phyloP scores from a whole-genome alignment of 495 filamentous ascomycete genomes.

The Penicillium bialowiezense region DNA sequence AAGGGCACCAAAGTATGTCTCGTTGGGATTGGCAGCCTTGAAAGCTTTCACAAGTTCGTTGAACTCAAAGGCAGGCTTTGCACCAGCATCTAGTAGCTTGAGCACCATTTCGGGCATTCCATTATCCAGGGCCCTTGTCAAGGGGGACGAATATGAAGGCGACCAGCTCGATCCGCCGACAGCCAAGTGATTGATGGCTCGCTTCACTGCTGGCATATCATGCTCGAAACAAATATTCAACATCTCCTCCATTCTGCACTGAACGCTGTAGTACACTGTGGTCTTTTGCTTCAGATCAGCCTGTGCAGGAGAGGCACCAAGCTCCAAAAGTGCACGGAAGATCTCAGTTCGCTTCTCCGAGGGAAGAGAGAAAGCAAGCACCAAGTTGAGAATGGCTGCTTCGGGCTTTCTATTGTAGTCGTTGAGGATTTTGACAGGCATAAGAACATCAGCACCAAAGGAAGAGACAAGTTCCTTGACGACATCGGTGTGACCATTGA shows the following conservation, averaged over 20 bases:
- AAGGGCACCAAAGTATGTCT: constrained; percentile 20
- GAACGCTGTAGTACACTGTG: constrained; percentile 56
- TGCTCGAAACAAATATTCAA: constrained; percentile 55
- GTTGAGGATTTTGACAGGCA: constrained; percentile 64
- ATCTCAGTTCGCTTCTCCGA: constrained; percentile 58
- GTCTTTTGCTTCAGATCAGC: constrained; percentile 59
- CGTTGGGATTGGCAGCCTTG: constrained; percentile 7
- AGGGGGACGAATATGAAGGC: constrained; percentile 25
- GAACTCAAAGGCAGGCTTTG: constrained; percentile 35
- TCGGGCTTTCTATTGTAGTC: constrained; percentile 40
- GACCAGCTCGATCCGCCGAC: constrained; percentile 17
- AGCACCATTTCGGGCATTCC: constrained; percentile 30
- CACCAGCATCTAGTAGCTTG: constrained; percentile 46
- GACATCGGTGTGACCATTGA: constrained; percentile 62
- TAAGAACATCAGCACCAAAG: constrained; percentile 69
- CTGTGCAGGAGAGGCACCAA: constrained; percentile 72
- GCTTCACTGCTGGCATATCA: constrained; percentile 58
- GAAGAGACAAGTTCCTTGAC: constrained; percentile 67
- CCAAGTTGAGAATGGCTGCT: constrained; percentile 61
- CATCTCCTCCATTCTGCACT: constrained; percentile 43
- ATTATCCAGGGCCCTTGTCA: constrained; percentile 44
- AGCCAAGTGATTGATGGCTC: constrained; percentile 61
- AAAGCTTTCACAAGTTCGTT: constrained; percentile 40
- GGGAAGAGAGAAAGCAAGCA: constrained; percentile 54
- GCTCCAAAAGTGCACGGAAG: constrained; percentile 57